A percentile compares a stretch with the other conserved stretches of the same genome.
Conservation (phyloP, 805 yeast genomes). For the Starmera pachycereana region DNA sequence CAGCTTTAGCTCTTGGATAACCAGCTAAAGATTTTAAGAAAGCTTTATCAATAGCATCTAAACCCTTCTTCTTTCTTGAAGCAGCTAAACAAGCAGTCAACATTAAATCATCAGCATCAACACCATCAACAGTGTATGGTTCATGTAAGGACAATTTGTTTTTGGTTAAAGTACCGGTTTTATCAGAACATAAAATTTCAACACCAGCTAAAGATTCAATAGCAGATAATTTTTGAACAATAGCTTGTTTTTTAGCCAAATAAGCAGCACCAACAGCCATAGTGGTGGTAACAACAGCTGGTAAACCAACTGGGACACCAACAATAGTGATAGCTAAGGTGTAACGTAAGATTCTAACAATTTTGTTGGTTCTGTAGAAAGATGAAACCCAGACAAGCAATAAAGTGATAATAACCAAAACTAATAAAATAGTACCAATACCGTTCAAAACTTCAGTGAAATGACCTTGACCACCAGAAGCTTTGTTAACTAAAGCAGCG, state of each 20-base stretch:
- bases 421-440: constrained; percentile 88
- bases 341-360: constrained; percentile 83
- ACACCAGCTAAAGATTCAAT: constrained; percentile 97
- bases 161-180: constrained; percentile 97
- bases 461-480: constrained; percentile 89
- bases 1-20: constrained; percentile 90
- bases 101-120: constrained; percentile 91
- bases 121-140: constrained; percentile 97
- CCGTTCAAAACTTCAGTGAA: constrained; percentile 96
- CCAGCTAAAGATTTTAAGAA: constrained; percentile 80
- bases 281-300: constrained; percentile 97
- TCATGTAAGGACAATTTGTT: constrained; percentile 92
- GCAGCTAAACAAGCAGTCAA: constrained; percentile 97
- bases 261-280: constrained; percentile 99
- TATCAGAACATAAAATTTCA: constrained; percentile 95
- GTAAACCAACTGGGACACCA: constrained; percentile 98
- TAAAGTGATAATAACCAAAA: constrained; percentile 78
- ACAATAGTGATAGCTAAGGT: constrained; percentile 92
- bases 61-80: constrained; percentile 95
- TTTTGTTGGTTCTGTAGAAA: constrained; percentile 85
- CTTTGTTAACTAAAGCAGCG: constrained; percentile 92
- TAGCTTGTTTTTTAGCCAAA: constrained; percentile 94
- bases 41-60: constrained; percentile 95
- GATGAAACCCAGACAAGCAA: constrained; percentile 86
- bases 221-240: constrained; percentile 93